phyloP scores from a whole-genome alignment of 441 rosid species.

The Capsella rubella region DNA sequence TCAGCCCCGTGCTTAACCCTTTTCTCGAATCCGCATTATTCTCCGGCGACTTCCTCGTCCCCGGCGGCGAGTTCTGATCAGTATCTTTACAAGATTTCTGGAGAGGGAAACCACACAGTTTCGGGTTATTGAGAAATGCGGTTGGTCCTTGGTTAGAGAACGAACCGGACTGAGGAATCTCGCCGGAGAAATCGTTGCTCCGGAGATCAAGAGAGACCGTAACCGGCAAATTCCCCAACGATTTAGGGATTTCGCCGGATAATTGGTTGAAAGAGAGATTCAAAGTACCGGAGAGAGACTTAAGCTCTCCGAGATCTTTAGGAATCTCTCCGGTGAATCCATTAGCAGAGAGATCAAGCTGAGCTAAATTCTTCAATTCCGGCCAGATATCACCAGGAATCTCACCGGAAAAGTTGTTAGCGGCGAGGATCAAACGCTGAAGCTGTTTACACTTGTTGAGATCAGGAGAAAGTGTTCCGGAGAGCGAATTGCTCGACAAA shows the following conservation, averaged over 20 bases:
- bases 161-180: constrained; percentile 92
- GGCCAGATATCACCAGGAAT: constrained; percentile 86
- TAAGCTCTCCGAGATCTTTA: constrained; percentile 65
- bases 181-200: constrained; percentile 79
- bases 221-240: constrained; percentile 75
- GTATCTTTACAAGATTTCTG: constrained; percentile 68
- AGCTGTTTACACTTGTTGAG: constrained; percentile 73
- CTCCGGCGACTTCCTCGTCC: constrained; percentile 48
- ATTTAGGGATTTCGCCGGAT: constrained; percentile 74
- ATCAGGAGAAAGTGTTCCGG: constrained; percentile 67
- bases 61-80: constrained; percentile 44
- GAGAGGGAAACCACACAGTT: constrained; percentile 89
- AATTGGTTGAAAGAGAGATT: constrained; percentile 82
- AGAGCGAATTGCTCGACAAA: constrained; percentile 77
- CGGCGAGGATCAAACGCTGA: constrained; percentile 72
- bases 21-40: constrained; percentile 38
- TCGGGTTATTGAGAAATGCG: constrained; percentile 81
- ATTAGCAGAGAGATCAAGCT: constrained; percentile 87
- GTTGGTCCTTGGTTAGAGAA: constrained; percentile 96
- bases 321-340: constrained; percentile 72
- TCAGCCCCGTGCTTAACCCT: constrained; percentile 71
- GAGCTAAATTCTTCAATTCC: constrained; percentile 60
- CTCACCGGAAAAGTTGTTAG: constrained; percentile 66
- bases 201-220: constrained; percentile 86
- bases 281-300: constrained; percentile 66